Conservation (phyloP, 768 basidiomycete genomes). For the Antrodiella citrinella region DNA sequence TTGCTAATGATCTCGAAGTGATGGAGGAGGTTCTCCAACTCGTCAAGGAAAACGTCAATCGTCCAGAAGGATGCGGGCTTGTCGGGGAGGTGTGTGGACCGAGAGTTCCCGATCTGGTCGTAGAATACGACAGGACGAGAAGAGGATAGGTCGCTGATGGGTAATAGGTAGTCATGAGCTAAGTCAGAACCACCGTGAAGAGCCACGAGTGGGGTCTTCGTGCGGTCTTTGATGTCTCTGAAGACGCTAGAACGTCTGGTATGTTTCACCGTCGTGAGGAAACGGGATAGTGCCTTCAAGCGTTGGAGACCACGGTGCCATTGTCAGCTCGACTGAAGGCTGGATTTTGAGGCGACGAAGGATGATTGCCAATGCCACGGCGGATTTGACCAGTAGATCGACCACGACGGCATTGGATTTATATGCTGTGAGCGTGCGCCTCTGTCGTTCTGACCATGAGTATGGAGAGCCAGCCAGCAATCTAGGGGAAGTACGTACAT, state of each 20-base stretch:
- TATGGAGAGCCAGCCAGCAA: too few species aligned
- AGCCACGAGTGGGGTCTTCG: constrained; percentile 17
- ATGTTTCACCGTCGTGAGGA: constrained; percentile 16
- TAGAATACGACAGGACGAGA: constrained; percentile 36
- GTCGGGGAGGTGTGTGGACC: constrained; percentile 33
- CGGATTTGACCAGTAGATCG: too few species aligned
- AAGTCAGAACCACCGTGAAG: constrained; percentile 24
- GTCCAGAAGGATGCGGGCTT: constrained; percentile 30
- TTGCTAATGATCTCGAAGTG: constrained; percentile 28
- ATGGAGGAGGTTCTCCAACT: constrained; percentile 40
- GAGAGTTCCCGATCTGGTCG: constrained; percentile 40
- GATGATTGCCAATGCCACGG: too few species aligned
- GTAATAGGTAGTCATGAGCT: constrained; percentile 19
- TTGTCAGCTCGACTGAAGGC: too few species aligned
- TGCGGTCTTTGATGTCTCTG: constrained; percentile 14
- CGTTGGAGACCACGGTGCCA: too few species aligned
- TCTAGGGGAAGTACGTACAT: too few species aligned
- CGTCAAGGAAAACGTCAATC: constrained; percentile 40
- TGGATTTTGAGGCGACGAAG: too few species aligned
- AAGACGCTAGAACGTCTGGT: constrained; percentile 24
- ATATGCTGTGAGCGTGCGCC: too few species aligned
- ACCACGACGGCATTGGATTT: too few species aligned
- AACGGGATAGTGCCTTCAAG: constrained; percentile 19
- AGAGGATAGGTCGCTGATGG: constrained; percentile 16
- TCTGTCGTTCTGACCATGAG: too few species aligned